Conservation (phyloP, 2,329 filamentous ascomycete genomes). For the Nothomitra cinnamomea region DNA sequence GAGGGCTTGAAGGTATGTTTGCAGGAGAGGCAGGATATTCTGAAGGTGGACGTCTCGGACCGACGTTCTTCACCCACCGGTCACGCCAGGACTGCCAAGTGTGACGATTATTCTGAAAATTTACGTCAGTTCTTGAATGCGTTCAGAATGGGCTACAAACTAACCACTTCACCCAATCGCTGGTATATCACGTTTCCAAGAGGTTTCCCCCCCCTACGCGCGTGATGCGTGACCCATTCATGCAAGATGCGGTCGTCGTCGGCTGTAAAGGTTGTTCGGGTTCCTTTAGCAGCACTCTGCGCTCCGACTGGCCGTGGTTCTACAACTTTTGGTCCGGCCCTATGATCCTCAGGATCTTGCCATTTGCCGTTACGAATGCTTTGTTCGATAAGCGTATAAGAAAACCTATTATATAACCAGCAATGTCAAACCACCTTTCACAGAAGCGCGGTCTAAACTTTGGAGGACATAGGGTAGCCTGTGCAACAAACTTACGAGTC, state of each 20-base stretch:
- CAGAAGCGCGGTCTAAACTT: neutral
- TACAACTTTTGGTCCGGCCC: conserved; percentile 27
- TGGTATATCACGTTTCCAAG: conserved; percentile 29
- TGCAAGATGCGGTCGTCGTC: conserved; percentile 28
- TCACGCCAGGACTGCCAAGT: conserved; percentile 32
- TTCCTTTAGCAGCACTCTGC: conserved; percentile 19
- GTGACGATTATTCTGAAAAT: conserved; percentile 24
- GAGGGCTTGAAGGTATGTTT: neutral
- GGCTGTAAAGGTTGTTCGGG: conserved; percentile 21
- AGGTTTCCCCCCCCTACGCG: conserved; percentile 17
- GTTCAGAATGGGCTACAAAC: neutral
- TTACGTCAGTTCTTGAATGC: conserved; percentile 6
- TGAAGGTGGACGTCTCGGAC: conserved; percentile 20
- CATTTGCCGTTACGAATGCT: conserved; percentile 33
- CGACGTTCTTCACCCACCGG: conserved; percentile 26
- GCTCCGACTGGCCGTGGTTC: conserved; percentile 28
- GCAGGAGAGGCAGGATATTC: conserved; percentile 10
- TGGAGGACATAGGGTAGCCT: neutral
- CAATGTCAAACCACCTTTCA: conserved; percentile 1
- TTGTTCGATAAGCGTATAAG: conserved; percentile 39
- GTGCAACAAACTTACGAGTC: conserved; percentile 25
- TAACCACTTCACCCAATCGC: conserved; percentile 23
- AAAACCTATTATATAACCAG: conserved; percentile 23
- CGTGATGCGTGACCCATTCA: conserved; percentile 25
- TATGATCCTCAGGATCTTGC: conserved; percentile 30